These are phyloP conservation scores for Infundibulicybe gibba DNA, from an alignment of 768 basidiomycete genomes.

Conservation along the genomic window DNA sequence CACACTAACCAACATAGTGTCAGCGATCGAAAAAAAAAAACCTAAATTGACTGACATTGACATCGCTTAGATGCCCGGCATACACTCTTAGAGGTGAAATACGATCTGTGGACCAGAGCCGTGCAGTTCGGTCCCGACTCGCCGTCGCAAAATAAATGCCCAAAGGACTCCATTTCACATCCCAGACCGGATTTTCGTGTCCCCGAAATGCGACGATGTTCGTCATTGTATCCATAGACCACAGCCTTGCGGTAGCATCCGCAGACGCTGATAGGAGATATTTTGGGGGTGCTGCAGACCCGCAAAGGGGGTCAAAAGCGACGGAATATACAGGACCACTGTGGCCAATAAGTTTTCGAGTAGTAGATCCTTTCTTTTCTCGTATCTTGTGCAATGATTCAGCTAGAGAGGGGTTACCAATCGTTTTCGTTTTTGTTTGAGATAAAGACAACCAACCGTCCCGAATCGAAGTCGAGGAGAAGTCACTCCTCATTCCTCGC, in stretches of 20 bases:
- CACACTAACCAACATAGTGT: slow-evolving; percentile 52
- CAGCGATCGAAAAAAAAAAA: slow-evolving; percentile 2
- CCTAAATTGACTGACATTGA: slow-evolving; percentile 69
- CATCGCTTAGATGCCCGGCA: slow-evolving; percentile 94
- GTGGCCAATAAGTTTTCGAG: slow-evolving; percentile 95
- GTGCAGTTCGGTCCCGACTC: slow-evolving; percentile 89
- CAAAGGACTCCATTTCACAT: slow-evolving; percentile 97
- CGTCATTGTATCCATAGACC: slow-evolving; percentile 94
- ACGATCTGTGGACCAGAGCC: slow-evolving; percentile 95
- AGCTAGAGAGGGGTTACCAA: slow-evolving; percentile 31
- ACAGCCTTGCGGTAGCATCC: slow-evolving; percentile 86
- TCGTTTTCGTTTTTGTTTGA: background rate
- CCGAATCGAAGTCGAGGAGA: slow-evolving; percentile 57
- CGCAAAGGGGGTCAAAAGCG: slow-evolving; percentile 87
- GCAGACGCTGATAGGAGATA: slow-evolving; percentile 91
- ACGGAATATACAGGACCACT: slow-evolving; percentile 95
- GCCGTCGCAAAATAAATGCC: slow-evolving; percentile 98
- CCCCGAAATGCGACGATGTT: slow-evolving; percentile 94
- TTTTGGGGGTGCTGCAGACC: slow-evolving; percentile 81
- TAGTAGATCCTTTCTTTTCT: slow-evolving; percentile 79
- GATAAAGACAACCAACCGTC: slow-evolving; percentile 50
- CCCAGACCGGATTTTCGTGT: slow-evolving; percentile 98
- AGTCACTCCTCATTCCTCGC: slow-evolving; percentile 73
- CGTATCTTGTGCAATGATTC: slow-evolving; percentile 59
- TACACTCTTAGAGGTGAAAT: slow-evolving; percentile 85